Conservation (phyloP, 2,329 filamentous ascomycete genomes). For the Colletotrichum brevisporum region DNA sequence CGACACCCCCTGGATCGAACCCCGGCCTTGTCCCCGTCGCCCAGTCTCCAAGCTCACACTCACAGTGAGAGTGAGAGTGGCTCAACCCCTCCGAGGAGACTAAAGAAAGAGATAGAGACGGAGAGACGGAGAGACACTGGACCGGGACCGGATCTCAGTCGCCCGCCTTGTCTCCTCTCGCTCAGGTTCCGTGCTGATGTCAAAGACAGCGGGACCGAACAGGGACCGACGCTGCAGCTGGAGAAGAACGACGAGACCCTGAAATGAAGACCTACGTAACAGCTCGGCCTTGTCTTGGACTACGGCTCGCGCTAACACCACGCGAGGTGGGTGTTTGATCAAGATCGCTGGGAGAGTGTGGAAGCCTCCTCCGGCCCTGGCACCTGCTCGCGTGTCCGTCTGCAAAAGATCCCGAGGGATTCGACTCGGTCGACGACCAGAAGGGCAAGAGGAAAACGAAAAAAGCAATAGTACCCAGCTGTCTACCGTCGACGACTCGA, state of each 20-base stretch:
- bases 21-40: slow-evolving; percentile 13
- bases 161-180: not conserved
- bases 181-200: slow-evolving; percentile 19
- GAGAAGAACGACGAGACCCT: slow-evolving; percentile 27
- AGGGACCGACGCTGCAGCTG: slow-evolving; percentile 23
- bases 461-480: slow-evolving; percentile 13
- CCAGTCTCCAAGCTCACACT: not conserved
- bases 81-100: slow-evolving; percentile 14
- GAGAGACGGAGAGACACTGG: not conserved
- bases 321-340: slow-evolving; percentile 20
- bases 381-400: slow-evolving; percentile 29
- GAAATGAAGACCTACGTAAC: slow-evolving; percentile 38
- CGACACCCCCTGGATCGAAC: slow-evolving; percentile 5
- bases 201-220: slow-evolving; percentile 10
- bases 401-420: not conserved
- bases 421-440: not conserved
- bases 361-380: slow-evolving; percentile 17
- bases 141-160: not conserved
- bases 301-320: slow-evolving; percentile 19
- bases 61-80: slow-evolving; percentile 18
- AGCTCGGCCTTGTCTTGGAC: slow-evolving; percentile 5
- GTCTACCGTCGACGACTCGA: no score
- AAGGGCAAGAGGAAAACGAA: slow-evolving; percentile 20
- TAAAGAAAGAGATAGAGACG: not conserved
- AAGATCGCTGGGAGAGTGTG: slow-evolving; percentile 23